Conservation (phyloP, 805 yeast genomes). For the Kodamaea lidongshanica region DNA sequence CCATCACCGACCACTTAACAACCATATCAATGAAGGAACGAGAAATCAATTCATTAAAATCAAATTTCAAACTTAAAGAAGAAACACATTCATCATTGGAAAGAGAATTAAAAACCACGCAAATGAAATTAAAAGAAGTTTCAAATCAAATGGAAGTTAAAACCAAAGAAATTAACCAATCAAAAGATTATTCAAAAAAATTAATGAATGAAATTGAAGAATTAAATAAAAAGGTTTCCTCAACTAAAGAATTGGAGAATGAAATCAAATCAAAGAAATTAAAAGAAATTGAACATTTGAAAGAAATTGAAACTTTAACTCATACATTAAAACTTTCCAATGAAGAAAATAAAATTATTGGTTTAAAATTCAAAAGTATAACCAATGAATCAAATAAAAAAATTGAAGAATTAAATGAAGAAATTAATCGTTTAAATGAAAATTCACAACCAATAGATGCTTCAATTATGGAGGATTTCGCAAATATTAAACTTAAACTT, state of each 20-base stretch:
- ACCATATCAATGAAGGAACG: constrained; percentile 9
- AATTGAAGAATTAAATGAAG: constrained; percentile 1
- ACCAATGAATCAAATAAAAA: background rate
- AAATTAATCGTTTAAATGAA: constrained; percentile 13
- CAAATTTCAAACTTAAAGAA: constrained; percentile 10
- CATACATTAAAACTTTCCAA: constrained; percentile 5
- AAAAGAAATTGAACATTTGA: constrained; percentile 4
- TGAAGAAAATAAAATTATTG: constrained; percentile 6
- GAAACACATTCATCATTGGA: constrained; percentile 11
- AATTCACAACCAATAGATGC: constrained; percentile 35
- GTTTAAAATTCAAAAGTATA: background rate
- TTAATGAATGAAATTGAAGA: constrained; percentile 11
- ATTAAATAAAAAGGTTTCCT: constrained; percentile 8
- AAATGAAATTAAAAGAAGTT: constrained; percentile 10
- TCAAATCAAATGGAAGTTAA: constrained; percentile 15
- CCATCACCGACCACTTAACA: constrained; percentile 9
- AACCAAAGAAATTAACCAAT: constrained; percentile 18
- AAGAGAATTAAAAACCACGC: constrained; percentile 12
- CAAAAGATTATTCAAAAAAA: constrained; percentile 8
- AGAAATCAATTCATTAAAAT: constrained; percentile 11
- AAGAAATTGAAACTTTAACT: constrained; percentile 12
- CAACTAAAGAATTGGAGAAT: constrained; percentile 6
- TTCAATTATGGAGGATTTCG: constrained; percentile 38
- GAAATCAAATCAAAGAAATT: constrained; percentile 7
- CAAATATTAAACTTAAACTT: constrained; percentile 43